Evolutionary conservation across 2,329 filamentous ascomycete species (phyloP).

Genomic region (Sporothrix sp.): DNA sequence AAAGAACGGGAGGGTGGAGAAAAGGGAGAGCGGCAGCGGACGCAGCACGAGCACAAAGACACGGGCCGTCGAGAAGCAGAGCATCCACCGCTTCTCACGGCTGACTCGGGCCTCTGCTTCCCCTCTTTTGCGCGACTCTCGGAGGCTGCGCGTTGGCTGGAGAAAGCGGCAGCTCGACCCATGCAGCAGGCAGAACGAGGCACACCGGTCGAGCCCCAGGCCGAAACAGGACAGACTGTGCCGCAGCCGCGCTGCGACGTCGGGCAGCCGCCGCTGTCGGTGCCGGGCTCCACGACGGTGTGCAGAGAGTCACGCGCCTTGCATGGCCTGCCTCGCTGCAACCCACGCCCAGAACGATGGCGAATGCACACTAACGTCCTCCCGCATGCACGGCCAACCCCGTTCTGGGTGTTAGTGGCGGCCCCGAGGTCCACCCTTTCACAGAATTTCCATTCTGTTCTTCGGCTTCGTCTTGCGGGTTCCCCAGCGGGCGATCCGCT

Average conservation of each 20-base stretch:
- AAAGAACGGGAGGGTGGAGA: no score
- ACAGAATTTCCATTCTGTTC: not conserved
- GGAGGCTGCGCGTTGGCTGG: no score
- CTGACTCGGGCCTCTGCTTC: no score
- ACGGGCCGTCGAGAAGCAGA: no score
- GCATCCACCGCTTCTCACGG: no score
- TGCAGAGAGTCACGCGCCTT: no score
- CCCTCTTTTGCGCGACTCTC: no score
- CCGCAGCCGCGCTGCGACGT: not conserved
- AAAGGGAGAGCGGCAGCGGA: not conserved
- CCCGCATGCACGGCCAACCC: not conserved
- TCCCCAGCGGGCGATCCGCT: conserved; percentile 2
- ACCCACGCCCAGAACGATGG: conserved; percentile 4
- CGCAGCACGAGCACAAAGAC: no score
- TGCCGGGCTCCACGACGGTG: not conserved
- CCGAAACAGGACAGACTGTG: conserved; percentile 3
- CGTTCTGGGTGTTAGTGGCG: not conserved
- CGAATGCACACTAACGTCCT: conserved; percentile 8
- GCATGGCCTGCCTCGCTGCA: no score
- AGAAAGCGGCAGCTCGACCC: no score
- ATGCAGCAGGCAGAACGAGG: not conserved
- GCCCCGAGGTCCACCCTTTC: not conserved
- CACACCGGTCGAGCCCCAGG: not conserved
- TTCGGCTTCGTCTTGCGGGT: not conserved
- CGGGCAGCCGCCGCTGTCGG: no score